Base-by-base conservation (phyloP, 495 filamentous ascomycete genomes). In the Jackrogersella minutella region DNA sequence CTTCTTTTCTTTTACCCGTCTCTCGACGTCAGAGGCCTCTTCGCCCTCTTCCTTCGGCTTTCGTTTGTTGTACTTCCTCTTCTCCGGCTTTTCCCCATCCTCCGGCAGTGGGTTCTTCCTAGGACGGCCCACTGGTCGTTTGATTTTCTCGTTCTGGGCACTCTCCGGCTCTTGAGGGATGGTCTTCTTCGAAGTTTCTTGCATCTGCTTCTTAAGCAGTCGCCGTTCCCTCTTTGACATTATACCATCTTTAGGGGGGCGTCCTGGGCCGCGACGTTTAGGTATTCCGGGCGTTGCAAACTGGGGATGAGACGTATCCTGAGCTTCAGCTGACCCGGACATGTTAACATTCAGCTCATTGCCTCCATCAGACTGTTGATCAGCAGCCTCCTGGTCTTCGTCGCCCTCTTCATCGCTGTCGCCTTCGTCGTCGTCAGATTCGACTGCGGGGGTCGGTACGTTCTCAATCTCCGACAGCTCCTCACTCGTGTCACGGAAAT, bases 241-340 rank as follows among this genome's bases (percentile, higher is more conserved):
- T 72, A 95, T 87, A 5, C 93, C 93, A 75, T 96, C 90, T 81
- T 96, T 96, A 7, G 93, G 93, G 41, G 93, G 93, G 53, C 93
- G 81, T 30, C 93, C 93, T 41, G 93, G 93, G 9, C 93, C 93
- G 53, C 91, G 88, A 54, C 92, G 90, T 72, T 87, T 91, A 2
- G 82, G 80, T 4, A 85, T 83, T 52, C 78, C 68, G 4, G 77
- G 66, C 26, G 66, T 73, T 5, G 68, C 60, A 24, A 79, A 69
- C 11, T 72, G 63, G 31, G 51, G 61, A 13, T 76, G 71, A 40
- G 67, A 46, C 19, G 71, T 69, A 5, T 41, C 63, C 79, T 80
- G 55, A 74, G 72, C 14, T 70, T 70, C 58, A 72, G 76, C 46
- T 78, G 65, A 64, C 13, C 76, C 61, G 16, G 69, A 71, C 69